Conservation (phyloP, 108 stramenopile species). For the Craspedostauros australis region DNA sequence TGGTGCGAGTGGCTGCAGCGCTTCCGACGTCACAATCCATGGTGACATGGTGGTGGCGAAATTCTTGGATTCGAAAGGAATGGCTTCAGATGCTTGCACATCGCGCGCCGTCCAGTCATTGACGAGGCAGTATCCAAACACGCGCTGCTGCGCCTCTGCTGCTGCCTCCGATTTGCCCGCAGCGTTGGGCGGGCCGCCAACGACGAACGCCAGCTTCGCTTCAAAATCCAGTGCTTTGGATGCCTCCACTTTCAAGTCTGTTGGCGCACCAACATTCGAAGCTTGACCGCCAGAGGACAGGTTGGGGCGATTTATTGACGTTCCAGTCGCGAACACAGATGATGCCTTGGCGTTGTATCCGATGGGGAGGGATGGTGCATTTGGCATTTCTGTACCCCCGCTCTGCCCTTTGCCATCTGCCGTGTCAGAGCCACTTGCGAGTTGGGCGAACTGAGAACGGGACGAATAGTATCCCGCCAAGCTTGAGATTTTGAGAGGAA, state of each 20-base stretch:
- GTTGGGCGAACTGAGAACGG: slow-evolving; percentile 39
- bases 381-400: too few species aligned
- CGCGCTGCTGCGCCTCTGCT: slow-evolving; percentile 77
- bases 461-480: slow-evolving; percentile 92
- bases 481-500: slow-evolving; percentile 82
- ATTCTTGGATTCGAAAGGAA: slow-evolving; percentile 92
- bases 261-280: too few species aligned
- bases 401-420: too few species aligned
- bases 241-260: slow-evolving; percentile 69
- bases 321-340: slow-evolving; percentile 48
- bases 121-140: slow-evolving; percentile 89
- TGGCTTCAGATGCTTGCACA: slow-evolving; percentile 90
- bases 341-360: slow-evolving; percentile 89
- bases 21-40: slow-evolving; percentile 86
- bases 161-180: slow-evolving; percentile 42
- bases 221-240: slow-evolving; percentile 82
- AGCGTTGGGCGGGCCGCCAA: slow-evolving; percentile 58
- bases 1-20: slow-evolving; percentile 68
- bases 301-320: slow-evolving; percentile 52
- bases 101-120: slow-evolving; percentile 94
- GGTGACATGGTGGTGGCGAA: slow-evolving; percentile 86
- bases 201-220: slow-evolving; percentile 86
- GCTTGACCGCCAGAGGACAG: slow-evolving; percentile 81
- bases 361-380: slow-evolving; percentile 89
- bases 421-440: slow-evolving; percentile 90